phyloP scores from a whole-genome alignment of 2,329 filamentous ascomycete genomes.

The Fusarium sp. region DNA sequence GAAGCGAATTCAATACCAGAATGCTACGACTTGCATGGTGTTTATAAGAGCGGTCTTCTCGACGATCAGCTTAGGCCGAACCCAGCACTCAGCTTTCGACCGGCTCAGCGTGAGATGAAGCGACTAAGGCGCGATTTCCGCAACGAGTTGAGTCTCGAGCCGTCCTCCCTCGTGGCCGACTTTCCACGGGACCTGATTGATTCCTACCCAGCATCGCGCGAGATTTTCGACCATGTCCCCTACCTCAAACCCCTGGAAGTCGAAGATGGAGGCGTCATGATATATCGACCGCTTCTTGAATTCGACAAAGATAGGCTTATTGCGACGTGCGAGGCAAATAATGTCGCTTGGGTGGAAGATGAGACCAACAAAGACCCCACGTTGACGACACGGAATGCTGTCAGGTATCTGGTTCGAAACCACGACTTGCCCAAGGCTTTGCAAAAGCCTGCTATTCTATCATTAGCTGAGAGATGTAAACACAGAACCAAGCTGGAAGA shows the following conservation, averaged over 20 bases:
- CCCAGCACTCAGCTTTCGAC: constrained; percentile 56
- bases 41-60: constrained; percentile 72
- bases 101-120: constrained; percentile 47
- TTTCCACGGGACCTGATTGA: constrained; percentile 39
- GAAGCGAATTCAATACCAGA: constrained; percentile 79
- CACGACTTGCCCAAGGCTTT: constrained; percentile 76
- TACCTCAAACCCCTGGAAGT: constrained; percentile 54
- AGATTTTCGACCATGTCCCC: constrained; percentile 40
- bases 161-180: constrained; percentile 17
- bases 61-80: constrained; percentile 56
- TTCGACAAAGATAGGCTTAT: constrained; percentile 81
- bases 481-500: constrained; percentile 58
- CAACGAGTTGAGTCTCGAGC: constrained; percentile 45
- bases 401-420: constrained; percentile 73
- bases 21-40: constrained; percentile 78
- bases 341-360: constrained; percentile 84
- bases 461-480: constrained; percentile 66
- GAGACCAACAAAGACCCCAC: constrained; percentile 82
- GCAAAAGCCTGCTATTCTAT: constrained; percentile 71
- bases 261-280: constrained; percentile 74
- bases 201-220: constrained; percentile 46
- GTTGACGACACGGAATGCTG: constrained; percentile 82
- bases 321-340: constrained; percentile 76
- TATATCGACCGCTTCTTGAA: constrained; percentile 76
- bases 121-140: constrained; percentile 46